Evolutionary conservation across 192 early-diverging fungal genomes (phyloP), one percentile per base, ranked within the genome.

Genomic region (Paraglomus occultum): DNA sequence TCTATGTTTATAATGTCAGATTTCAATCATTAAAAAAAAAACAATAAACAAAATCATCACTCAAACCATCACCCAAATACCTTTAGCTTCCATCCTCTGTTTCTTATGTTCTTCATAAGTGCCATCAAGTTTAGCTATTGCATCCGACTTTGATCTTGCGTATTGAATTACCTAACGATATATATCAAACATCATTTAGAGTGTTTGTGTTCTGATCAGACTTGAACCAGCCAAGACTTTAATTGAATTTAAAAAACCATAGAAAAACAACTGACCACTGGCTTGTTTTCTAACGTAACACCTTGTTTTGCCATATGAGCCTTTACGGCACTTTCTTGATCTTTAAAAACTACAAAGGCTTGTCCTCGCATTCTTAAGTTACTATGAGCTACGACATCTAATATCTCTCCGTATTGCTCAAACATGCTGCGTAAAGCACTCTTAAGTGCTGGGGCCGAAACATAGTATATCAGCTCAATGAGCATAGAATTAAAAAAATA

Each of bases 361-460:
- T 99, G 97, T 15, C 97, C 97, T 64, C 93, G 86, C 84, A 93
- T 89, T 61, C 86, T 81, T 64, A 97, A 83, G 79, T 91, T 90
- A 67, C 76, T 71, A 63, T 92, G 93, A 8, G 89, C 89, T 14
- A 87, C 80, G 10, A 97, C 86, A 53, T 97, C 90, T 1, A 95
- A 62, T 10, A 99, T 83, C 45, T 90, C 76, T 31, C 97, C 97
- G 70, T 89, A 96, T 22, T 86, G 83, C 51, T 88, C 85, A 66
- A 96, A 99, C 49, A 97, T 73, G 18, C 89, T 83, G 31, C 79
- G 80, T 63, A 99, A 80, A 0, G 88, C 83, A n/a, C 80, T 84
- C 57, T 86, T 88, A 57, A 99, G 64, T 0, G 80, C 91, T 93
- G 39, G 40, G 50, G 10, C 49, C 38, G 2, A 48, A 58, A 51